phyloP scores from a whole-genome alignment of 805 yeast genomes.

The Clavispora fructus region DNA sequence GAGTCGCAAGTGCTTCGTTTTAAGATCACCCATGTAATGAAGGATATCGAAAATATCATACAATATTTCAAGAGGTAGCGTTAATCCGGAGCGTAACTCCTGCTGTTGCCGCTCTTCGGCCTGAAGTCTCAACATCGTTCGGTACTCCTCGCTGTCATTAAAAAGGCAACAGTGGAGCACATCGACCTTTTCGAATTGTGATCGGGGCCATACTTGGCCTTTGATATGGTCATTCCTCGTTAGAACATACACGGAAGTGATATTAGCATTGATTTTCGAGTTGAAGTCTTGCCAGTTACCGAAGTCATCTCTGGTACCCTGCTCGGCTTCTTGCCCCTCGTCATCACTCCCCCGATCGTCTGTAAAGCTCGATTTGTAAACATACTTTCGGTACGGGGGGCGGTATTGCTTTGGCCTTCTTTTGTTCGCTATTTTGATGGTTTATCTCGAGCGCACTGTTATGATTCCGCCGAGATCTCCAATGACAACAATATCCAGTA shows the following conservation, averaged over 20 bases:
- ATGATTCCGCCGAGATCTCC: not conserved
- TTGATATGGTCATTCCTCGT: slow-evolving; percentile 16
- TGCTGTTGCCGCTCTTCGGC: slow-evolving; percentile 8
- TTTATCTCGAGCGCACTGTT: not conserved
- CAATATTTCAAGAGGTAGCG: slow-evolving; percentile 33
- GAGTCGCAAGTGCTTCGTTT: slow-evolving; percentile 53
- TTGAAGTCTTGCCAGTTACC: slow-evolving; percentile 24
- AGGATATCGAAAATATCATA: slow-evolving; percentile 28
- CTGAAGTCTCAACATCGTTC: slow-evolving; percentile 10
- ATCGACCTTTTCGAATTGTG: slow-evolving; percentile 48
- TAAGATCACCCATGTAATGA: slow-evolving; percentile 23
- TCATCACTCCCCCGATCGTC: slow-evolving; percentile 18
- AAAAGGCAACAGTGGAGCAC: slow-evolving; percentile 34
- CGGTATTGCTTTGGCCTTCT: slow-evolving; percentile 78
- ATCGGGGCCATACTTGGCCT: slow-evolving; percentile 43
- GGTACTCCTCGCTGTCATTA: slow-evolving; percentile 19
- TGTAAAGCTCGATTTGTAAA: slow-evolving; percentile 40
- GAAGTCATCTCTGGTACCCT: slow-evolving; percentile 6
- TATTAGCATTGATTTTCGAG: slow-evolving; percentile 21
- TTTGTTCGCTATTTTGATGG: slow-evolving; percentile 67
- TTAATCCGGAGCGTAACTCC: slow-evolving; percentile 16
- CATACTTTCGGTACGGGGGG: slow-evolving; percentile 76
- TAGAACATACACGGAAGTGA: slow-evolving; percentile 31
- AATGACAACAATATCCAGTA: not conserved
- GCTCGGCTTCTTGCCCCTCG: slow-evolving; percentile 5